Conservation (phyloP, 257 asterid genomes). For the Rauvolfia tetraphylla region DNA sequence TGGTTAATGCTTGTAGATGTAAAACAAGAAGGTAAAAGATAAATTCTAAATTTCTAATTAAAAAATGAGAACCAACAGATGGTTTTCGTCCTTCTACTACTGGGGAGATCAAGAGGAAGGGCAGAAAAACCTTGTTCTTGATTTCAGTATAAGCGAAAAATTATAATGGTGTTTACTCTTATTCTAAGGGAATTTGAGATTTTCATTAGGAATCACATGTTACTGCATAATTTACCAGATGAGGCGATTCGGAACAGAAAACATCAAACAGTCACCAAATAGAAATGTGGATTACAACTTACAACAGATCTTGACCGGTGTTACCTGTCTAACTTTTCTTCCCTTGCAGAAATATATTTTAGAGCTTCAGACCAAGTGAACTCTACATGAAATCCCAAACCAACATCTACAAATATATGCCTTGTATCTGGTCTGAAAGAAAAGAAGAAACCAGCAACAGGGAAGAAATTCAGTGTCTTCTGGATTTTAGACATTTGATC, state of each 20-base stretch:
- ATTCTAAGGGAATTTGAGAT: neutral
- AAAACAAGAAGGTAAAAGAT: neutral
- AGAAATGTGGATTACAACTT: neutral
- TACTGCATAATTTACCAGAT: neutral
- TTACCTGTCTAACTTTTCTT: slow-evolving; percentile 38
- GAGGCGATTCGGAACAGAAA: neutral
- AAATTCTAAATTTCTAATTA: neutral
- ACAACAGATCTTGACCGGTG: neutral
- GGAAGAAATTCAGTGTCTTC: slow-evolving; percentile 1
- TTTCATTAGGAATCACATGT: neutral
- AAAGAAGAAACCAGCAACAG: slow-evolving; percentile 4
- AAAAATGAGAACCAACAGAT: neutral
- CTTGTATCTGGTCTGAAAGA: slow-evolving; percentile 68
- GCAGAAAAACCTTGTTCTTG: neutral
- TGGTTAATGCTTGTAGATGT: neutral
- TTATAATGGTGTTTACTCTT: neutral
- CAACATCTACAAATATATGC: slow-evolving; percentile 74
- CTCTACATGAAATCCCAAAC: slow-evolving; percentile 89
- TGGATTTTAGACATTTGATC: neutral
- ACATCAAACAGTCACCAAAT: neutral
- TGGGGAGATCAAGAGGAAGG: neutral
- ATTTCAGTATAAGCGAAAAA: neutral
- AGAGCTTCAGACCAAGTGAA: slow-evolving; percentile 94
- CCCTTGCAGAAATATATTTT: slow-evolving; percentile 48
- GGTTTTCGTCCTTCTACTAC: neutral